These are phyloP conservation scores for Xerocomellus amylosporus DNA, from an alignment of 768 basidiomycete genomes.

Conservation along the genomic window DNA sequence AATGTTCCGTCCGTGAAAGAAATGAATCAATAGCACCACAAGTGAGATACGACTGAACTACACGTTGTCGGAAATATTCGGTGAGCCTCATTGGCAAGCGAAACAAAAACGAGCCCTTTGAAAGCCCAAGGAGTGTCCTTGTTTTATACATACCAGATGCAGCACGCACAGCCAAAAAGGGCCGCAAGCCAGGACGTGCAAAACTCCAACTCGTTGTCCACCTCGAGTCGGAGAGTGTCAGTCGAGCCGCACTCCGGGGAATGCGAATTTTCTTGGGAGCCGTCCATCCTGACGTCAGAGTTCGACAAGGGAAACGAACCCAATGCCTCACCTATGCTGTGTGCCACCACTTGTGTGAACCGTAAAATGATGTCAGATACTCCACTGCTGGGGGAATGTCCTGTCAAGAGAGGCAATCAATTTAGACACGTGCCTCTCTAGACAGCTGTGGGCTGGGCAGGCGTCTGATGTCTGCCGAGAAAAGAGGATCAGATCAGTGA, in stretches of 20 bases:
- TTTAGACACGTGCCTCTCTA: not conserved
- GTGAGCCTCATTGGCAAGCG: not conserved
- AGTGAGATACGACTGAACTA: not conserved
- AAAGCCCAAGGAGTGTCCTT: not conserved
- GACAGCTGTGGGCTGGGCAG: not conserved
- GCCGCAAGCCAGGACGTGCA: not conserved
- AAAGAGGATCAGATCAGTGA: not conserved
- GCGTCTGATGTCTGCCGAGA: not conserved
- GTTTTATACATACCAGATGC: not conserved
- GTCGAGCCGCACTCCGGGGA: not conserved
- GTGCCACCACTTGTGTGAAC: not conserved
- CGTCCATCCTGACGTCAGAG: not conserved
- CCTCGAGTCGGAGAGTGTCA: not conserved
- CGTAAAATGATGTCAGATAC: not conserved
- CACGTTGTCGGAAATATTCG: not conserved
- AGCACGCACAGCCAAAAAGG: not conserved
- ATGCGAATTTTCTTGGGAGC: not conserved
- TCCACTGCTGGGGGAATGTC: not conserved
- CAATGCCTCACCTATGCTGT: not conserved
- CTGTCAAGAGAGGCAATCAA: not conserved
- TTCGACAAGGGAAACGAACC: not conserved
- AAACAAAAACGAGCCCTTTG: not conserved
- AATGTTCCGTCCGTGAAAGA: conserved; percentile 9
- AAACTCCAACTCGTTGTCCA: not conserved
- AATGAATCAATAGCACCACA: not conserved